Evolutionary conservation across 148 eudicot species (phyloP).

Genomic region (Limonium bicolor): DNA sequence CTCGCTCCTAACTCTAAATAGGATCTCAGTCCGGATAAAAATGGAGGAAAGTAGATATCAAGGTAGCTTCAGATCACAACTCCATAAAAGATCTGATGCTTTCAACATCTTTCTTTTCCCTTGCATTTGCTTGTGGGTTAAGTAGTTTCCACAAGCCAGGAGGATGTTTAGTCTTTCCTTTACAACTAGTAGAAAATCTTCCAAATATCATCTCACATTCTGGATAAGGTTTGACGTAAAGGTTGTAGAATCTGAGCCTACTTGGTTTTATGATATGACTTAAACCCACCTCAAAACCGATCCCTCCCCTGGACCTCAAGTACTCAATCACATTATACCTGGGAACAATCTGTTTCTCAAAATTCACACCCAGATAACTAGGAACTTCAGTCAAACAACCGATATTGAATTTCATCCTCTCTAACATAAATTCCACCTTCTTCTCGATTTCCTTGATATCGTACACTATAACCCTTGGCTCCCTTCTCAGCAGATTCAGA

Average conservation of each 20-base stretch:
- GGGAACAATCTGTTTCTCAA: constrained; percentile 81
- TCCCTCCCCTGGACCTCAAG: constrained; percentile 60
- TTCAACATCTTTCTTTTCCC: constrained; percentile 30
- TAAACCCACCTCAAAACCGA: constrained; percentile 66
- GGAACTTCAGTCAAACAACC: constrained; percentile 67
- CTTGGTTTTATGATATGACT: constrained; percentile 55
- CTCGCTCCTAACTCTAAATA: no score
- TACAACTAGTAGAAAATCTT: constrained; percentile 28
- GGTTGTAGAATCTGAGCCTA: constrained; percentile 60
- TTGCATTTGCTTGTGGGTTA: constrained; percentile 29
- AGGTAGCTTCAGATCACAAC: no score
- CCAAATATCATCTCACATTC: constrained; percentile 77
- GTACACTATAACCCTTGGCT: constrained; percentile 57
- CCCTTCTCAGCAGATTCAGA: constrained; percentile 53
- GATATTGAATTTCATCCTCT: constrained; percentile 37
- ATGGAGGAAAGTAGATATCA: no score
- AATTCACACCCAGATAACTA: constrained; percentile 69
- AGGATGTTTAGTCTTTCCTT: constrained; percentile 38
- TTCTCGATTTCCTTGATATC: constrained; percentile 44
- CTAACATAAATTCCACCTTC: constrained; percentile 59
- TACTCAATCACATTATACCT: constrained; percentile 65
- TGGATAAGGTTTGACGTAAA: constrained; percentile 90
- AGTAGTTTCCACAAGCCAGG: constrained; percentile 74
- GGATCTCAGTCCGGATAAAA: no score
- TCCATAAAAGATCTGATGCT: constrained; percentile 44